A percentile compares a stretch with the other conserved stretches of the same genome.
Evolutionary conservation across 352 stramenopile species (phyloP).

Genomic region (Globisporangium iwayamae): DNA sequence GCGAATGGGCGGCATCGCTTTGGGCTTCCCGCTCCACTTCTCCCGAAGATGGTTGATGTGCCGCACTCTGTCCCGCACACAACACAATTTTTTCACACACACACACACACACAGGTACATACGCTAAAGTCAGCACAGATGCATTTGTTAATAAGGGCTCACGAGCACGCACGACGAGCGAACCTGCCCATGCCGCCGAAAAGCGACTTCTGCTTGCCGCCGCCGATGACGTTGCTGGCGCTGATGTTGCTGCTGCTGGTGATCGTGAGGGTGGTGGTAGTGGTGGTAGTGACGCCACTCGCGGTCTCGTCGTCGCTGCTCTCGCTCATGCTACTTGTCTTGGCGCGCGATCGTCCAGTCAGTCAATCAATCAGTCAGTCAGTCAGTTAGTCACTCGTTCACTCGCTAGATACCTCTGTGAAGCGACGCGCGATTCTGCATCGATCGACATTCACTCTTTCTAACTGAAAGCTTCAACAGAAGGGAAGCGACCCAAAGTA

Average conservation of each 20-base stretch:
- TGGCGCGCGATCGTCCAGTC: not conserved
- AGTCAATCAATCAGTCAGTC: no score
- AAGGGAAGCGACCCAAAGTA: no score
- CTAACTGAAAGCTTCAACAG: no score
- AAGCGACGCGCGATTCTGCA: no score
- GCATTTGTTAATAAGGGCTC: not conserved
- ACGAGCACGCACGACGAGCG: not conserved
- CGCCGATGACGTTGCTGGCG: constrained; percentile 4
- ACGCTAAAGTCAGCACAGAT: not conserved
- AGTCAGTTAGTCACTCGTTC: no score
- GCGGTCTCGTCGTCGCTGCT: constrained; percentile 32
- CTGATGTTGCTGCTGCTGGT: constrained; percentile 11
- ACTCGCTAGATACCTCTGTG: no score
- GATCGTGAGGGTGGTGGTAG: constrained; percentile 3
- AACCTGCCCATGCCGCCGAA: constrained; percentile 42
- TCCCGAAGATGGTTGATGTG: constrained; percentile 52
- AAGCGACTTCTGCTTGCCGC: constrained; percentile 36
- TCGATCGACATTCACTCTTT: no score
- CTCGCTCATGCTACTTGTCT: constrained; percentile 31
- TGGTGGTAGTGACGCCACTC: constrained; percentile 11
- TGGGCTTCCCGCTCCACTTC: constrained; percentile 36
- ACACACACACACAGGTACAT: not conserved
- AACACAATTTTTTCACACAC: no score
- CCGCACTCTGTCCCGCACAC: constrained; percentile 28
- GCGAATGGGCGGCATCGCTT: constrained; percentile 11